Evolutionary conservation across 306 rosid genomes (phyloP), one percentile per base, ranked within the genome.

Genomic region (Echinosophora koreensis): DNA sequence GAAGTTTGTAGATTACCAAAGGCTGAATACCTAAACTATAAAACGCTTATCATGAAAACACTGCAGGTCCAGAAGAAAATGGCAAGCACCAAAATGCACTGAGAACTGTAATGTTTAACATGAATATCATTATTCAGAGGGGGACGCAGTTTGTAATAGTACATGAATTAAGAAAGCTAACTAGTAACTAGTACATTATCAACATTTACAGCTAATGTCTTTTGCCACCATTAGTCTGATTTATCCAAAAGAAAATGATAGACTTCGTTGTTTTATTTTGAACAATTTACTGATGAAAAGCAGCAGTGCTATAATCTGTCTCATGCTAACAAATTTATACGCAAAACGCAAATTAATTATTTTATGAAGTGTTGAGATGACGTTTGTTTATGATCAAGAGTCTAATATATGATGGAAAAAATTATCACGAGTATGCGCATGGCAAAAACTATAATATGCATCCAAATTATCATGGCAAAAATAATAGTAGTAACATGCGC

Each of bases 161-260:
- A 9, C 47, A n/a, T 6, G 10, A 39, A 64, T 4, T 39, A 39
- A 64, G 69, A 64, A 64, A 39, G 8, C 51, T 64, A 64, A 64
- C 16, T 32, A 14, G 12, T 6, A 34, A 34, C 10, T n/a, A 5
- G 3, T 16, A n/a, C 70, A 65, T 65, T 42, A 65, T 65, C 70
- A 9, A 65, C 70, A 65, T 65, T 41, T 65, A 18, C 52, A 41
- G 51, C 69, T 38, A n/a, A 50, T 50, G 46, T 15, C 32, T 30
- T 35, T 14, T 61, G 46, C 6, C 38, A 32, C 61, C 62, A 35
- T 3, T 2, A 22, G 1, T 11, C 14, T 2, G 39, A 35, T 35
- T 35, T 35, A 35, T 35, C 4, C 39, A 35, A 35, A 35, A 28
- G 38, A 55, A 55, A 55, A 56, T 56, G 35, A 56, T 27, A 6